phyloP scores from a whole-genome alignment of 2,329 filamentous ascomycete genomes.

The Hypoxylon sp. region DNA sequence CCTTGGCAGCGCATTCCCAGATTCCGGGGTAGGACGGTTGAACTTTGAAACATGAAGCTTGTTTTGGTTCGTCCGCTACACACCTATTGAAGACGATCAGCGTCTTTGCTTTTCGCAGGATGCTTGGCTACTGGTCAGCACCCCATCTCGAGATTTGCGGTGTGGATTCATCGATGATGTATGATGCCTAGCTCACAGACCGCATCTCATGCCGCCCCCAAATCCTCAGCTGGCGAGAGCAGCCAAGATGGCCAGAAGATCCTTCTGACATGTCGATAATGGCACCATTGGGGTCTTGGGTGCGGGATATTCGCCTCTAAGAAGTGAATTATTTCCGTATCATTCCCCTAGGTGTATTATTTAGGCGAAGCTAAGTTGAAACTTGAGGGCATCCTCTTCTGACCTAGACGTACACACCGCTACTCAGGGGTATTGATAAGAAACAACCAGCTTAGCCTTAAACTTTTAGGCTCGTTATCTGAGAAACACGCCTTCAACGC shows the following conservation, averaged over 20 bases:
- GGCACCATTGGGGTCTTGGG: background rate
- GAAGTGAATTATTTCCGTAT: background rate
- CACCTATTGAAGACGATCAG: background rate
- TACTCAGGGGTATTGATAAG: background rate
- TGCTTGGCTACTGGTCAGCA: background rate
- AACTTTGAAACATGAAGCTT: slow-evolving; percentile 3
- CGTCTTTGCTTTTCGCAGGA: background rate
- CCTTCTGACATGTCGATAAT: background rate
- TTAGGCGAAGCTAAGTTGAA: background rate
- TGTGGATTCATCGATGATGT: background rate
- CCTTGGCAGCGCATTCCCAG: slow-evolving; percentile 8
- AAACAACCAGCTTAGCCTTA: background rate
- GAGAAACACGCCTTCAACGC: background rate
- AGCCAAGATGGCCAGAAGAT: background rate
- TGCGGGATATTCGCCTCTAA: background rate
- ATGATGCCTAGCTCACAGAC: slow-evolving; percentile 3
- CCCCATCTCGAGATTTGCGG: background rate
- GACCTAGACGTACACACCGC: background rate
- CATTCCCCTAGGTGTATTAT: background rate
- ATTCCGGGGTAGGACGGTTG: slow-evolving; percentile 1
- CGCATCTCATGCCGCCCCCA: slow-evolving; percentile 2
- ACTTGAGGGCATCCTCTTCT: background rate
- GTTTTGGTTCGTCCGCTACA: background rate
- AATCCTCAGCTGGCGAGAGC: background rate
- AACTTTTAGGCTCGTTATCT: background rate